Conservation (phyloP, 108 stramenopile species). For the Cyclostephanos invisitatus region DNA sequence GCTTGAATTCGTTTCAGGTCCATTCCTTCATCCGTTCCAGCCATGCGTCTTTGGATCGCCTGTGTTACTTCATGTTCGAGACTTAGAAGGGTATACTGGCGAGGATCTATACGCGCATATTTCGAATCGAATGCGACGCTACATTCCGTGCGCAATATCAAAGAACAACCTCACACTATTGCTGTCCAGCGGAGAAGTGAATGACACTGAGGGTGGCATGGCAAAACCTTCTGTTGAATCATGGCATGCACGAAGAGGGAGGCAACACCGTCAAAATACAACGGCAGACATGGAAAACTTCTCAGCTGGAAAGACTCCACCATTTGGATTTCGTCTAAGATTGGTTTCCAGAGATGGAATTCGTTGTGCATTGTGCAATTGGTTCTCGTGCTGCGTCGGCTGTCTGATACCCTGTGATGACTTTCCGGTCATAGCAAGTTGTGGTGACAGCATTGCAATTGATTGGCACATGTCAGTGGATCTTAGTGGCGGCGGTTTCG, state of each 20-base stretch:
- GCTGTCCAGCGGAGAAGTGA: slow-evolving; percentile 3
- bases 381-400: slow-evolving; percentile 88
- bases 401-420: slow-evolving; percentile 86
- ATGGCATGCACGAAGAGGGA: slow-evolving; percentile 34
- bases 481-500: slow-evolving; percentile 76
- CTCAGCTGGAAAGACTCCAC: slow-evolving; percentile 72
- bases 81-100: slow-evolving; percentile 73
- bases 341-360: slow-evolving; percentile 77
- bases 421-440: slow-evolving; percentile 67
- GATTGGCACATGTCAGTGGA: slow-evolving; percentile 91
- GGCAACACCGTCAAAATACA: slow-evolving; percentile 57
- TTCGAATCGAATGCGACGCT: slow-evolving; percentile 59
- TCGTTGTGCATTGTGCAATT: slow-evolving; percentile 78
- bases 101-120: slow-evolving; percentile 76
- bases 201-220: slow-evolving; percentile 4
- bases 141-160: slow-evolving; percentile 58
- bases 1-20: slow-evolving; percentile 58
- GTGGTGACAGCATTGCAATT: slow-evolving; percentile 82
- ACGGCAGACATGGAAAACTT: slow-evolving; percentile 73
- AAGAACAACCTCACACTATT: slow-evolving; percentile 32
- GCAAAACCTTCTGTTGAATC: slow-evolving; percentile 11
- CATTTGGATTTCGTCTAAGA: slow-evolving; percentile 84
- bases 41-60: slow-evolving; percentile 83
- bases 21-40: slow-evolving; percentile 77
- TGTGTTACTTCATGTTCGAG: slow-evolving; percentile 67